Evolutionary conservation across 2,329 filamentous ascomycete species (phyloP), one percentile per base, ranked within the genome.

Genomic region (Fusarium paranaense): DNA sequence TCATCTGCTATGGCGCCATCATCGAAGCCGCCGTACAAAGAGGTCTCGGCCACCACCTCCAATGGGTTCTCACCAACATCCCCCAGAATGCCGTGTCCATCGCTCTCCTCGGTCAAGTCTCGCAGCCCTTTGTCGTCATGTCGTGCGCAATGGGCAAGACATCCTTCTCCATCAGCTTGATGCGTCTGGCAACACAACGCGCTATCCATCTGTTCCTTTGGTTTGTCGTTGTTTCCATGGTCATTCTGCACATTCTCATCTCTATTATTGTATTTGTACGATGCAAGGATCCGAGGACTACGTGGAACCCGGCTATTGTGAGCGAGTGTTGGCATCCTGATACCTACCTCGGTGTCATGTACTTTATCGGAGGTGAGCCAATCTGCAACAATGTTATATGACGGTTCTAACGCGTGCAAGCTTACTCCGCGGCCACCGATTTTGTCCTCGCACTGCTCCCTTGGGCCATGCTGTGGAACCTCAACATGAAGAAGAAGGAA

Each of bases 401-500:
- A 27, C 25, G 25, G 25, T 27, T 27, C 25, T 27, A 27, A 27
- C 25, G 7, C 25, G 25, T 1, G 0, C 0, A 13, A 74, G 72
- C 71, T 7, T 74, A 74, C 27, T 74, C 72, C 20, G 71, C 72
- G 1, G 68, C 64, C 1, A 74, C 72, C 1, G 72, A 74, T n/a
- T 74, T 74, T 32, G 33, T 72, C n/a, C 65, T 74, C 1, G 72
- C 72, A 0, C 52, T 74, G 3, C 62, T 74, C 1, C 72, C 72
- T 0, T 74, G 72, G 72, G 62, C 72, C 3, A 74, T 74, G 71
- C 32, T 74, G 0, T 74, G 72, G 72, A 74, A 74, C 6, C 37
- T 74, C 11, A 74, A 74, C 18, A 74, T 74, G 72, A 74, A 72
- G 59, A 74, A 74, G 2, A 72, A 63, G 42, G 72, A 74, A 59